Conservation (phyloP, 257 asterid genomes). For the Plectranthus barbatus region DNA sequence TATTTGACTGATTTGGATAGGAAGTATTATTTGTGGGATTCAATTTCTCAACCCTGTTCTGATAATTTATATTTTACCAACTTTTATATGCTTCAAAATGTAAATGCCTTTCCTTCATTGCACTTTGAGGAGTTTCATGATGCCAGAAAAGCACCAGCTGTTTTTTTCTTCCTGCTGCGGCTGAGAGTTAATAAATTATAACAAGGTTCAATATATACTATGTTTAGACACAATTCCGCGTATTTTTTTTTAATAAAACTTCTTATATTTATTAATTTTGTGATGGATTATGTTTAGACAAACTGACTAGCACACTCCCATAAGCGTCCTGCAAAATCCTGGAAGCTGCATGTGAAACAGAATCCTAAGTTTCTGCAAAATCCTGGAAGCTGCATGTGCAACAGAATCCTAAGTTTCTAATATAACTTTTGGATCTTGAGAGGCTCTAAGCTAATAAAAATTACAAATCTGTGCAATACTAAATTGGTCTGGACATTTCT, state of each 20-base stretch:
- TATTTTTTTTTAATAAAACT: background rate
- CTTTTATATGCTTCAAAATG: no score
- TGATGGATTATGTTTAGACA: constrained; percentile 16
- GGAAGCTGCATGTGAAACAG: constrained; percentile 47
- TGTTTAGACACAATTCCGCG: constrained; percentile 29
- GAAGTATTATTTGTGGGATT: background rate
- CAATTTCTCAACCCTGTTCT: no score
- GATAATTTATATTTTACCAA: no score
- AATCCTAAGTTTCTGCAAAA: constrained; percentile 42
- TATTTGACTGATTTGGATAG: background rate
- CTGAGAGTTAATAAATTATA: constrained; percentile 6
- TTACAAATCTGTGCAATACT: background rate
- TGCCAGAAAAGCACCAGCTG: constrained; percentile 64
- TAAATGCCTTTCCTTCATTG: no score
- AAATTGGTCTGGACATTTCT: background rate
- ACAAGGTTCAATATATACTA: background rate
- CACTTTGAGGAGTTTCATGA: constrained; percentile 22
- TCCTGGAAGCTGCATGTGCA: no score
- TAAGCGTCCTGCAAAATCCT: constrained; percentile 40
- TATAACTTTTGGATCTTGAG: background rate
- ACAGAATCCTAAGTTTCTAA: no score
- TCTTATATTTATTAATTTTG: background rate
- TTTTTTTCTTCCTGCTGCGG: constrained; percentile 15
- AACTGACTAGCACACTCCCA: constrained; percentile 23
- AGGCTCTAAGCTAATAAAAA: background rate